These are phyloP conservation scores for Yamadazyma insecticola DNA, from an alignment of 805 yeast species.

Conservation along the genomic window DNA sequence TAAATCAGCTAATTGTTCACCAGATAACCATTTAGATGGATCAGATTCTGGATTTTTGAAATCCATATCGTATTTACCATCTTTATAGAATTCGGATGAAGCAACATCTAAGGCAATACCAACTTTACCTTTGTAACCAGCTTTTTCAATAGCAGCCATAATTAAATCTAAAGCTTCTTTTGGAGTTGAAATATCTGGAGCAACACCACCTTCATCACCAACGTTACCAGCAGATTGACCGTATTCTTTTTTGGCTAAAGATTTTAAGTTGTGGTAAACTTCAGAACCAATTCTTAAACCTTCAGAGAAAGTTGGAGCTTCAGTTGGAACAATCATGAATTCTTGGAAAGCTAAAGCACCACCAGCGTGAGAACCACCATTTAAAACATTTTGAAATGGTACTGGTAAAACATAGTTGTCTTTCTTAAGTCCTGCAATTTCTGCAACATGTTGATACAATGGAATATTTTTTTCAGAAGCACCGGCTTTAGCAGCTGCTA, in stretches of 20 bases:
- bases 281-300: conserved; percentile 17
- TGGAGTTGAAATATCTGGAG: conserved; percentile 17
- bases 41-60: conserved; percentile 18
- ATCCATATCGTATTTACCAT: conserved; percentile 17
- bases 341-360: conserved; percentile 22
- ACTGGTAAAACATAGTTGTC: conserved; percentile 15
- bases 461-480: conserved; percentile 17
- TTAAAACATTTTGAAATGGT: conserved; percentile 20
- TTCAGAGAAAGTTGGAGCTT: conserved; percentile 14
- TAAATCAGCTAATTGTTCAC: conserved; percentile 15
- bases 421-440: conserved; percentile 10
- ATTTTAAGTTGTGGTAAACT: conserved; percentile 17
- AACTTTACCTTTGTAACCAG: conserved; percentile 16
- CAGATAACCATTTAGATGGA: conserved; percentile 13
- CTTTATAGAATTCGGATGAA: conserved; percentile 17
- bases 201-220: conserved; percentile 23
- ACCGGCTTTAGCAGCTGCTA: conserved; percentile 18
- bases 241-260: conserved; percentile 14
- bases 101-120: conserved; percentile 19
- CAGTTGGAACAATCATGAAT: conserved; percentile 19
- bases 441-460: conserved; percentile 16
- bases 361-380: conserved; percentile 21
- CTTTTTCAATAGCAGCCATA: conserved; percentile 13
- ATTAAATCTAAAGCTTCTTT: conserved; percentile 17
- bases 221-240: conserved; percentile 20